These are phyloP conservation scores for Clavispora phyllophila DNA, from an alignment of 805 yeast genomes.

Conservation along the genomic window DNA sequence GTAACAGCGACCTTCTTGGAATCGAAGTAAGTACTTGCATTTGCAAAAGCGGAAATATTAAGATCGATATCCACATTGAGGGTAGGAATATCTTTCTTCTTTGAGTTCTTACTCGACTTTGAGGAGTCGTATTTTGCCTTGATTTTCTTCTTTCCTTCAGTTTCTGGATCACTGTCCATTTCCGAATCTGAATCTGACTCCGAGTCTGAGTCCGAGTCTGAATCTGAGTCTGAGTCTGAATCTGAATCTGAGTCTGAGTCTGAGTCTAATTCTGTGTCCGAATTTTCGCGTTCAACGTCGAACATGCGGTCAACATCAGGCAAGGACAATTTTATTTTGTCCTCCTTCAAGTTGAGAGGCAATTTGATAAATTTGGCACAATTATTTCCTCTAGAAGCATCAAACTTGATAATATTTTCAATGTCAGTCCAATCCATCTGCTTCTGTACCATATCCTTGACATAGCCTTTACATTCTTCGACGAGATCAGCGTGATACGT, in stretches of 20 bases:
- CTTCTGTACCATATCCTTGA: conserved; percentile 64
- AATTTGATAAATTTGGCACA: conserved; percentile 58
- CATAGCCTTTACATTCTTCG: conserved; percentile 64
- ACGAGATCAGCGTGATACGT: conserved; percentile 65
- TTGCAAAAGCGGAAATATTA: conserved; percentile 74
- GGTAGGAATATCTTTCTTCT: conserved; percentile 9
- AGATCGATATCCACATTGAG: conserved; percentile 64
- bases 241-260: conserved; percentile 26
- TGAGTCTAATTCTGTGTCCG: conserved; percentile 25
- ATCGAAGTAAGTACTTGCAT: conserved; percentile 77
- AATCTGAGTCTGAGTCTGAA: conserved; percentile 11
- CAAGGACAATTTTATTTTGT: conserved; percentile 56
- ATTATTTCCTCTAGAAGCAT: conserved; percentile 59
- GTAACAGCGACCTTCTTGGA: conserved; percentile 68
- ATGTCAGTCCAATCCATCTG: conserved; percentile 94
- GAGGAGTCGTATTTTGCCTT: neutral
- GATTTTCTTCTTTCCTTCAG: conserved; percentile 8
- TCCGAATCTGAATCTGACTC: conserved; percentile 26
- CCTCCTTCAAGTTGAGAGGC: conserved; percentile 67
- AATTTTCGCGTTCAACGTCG: conserved; percentile 6
- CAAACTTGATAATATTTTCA: conserved; percentile 65
- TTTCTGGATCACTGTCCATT: conserved; percentile 6
- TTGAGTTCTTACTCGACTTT: conserved; percentile 10
- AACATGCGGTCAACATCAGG: conserved; percentile 43
- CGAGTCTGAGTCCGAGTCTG: conserved; percentile 26